A percentile compares a stretch with the other conserved stretches of the same genome.
Conservation (phyloP, 2,329 filamentous ascomycete genomes). For the Nannizzia gypsea region DNA sequence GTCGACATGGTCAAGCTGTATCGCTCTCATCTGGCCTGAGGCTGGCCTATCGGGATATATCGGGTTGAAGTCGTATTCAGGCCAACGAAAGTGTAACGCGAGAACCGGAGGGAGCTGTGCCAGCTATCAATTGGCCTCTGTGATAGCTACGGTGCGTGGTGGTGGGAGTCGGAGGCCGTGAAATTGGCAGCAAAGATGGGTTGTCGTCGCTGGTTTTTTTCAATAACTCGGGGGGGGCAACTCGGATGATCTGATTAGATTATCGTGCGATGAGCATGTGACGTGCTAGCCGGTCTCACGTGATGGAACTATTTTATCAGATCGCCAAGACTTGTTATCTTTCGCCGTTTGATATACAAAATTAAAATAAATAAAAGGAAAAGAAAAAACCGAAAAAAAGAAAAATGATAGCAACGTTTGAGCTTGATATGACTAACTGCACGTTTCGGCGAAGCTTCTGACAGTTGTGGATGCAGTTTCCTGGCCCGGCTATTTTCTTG, state of each 20-base stretch:
- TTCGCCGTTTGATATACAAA: too few relatives aligned
- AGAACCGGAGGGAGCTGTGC: neutral
- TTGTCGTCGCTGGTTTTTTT: neutral
- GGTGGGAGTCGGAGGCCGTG: neutral
- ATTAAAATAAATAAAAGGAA: neutral
- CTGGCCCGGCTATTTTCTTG: neutral
- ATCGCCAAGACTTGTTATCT: slow-evolving; percentile 6
- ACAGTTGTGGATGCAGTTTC: too few relatives aligned
- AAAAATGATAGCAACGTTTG: too few relatives aligned
- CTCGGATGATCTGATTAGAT: slow-evolving; percentile 19
- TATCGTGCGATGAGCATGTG: slow-evolving; percentile 17
- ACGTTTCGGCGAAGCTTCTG: too few relatives aligned
- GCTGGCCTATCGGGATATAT: neutral
- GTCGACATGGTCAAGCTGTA: slow-evolving; percentile 6
- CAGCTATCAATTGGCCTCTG: neutral
- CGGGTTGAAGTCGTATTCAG: neutral
- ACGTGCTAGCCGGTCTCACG: slow-evolving; percentile 10
- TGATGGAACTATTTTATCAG: slow-evolving; percentile 14
- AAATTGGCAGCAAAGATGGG: neutral
- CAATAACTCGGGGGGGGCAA: slow-evolving; percentile 4
- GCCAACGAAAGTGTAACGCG: too few relatives aligned
- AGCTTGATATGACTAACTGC: too few relatives aligned
- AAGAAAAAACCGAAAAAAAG: neutral
- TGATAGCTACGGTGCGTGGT: neutral
- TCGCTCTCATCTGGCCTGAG: neutral